These are phyloP conservation scores for Chrysophaeum taylorii DNA, from an alignment of 352 stramenopile species.

Conservation along the genomic window DNA sequence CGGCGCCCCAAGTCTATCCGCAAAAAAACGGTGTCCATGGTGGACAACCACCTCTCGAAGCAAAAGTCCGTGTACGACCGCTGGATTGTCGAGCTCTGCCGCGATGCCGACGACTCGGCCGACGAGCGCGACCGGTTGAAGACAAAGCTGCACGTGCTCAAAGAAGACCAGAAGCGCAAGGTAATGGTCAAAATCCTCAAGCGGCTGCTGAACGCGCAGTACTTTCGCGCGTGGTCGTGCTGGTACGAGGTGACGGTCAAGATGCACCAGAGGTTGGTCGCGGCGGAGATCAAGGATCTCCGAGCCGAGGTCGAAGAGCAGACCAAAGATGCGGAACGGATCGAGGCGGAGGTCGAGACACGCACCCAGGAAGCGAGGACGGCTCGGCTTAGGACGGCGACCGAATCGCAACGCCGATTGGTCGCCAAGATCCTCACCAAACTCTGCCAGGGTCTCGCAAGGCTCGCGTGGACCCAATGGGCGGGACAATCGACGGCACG, in stretches of 20 bases:
- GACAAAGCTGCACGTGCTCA: neutral
- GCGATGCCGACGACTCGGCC: neutral
- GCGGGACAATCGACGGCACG: no score
- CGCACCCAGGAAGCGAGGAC: neutral
- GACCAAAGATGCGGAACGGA: neutral
- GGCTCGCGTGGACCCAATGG: no score
- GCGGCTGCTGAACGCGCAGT: neutral
- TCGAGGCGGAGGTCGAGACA: neutral
- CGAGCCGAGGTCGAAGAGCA: neutral
- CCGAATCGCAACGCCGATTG: neutral
- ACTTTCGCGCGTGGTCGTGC: neutral
- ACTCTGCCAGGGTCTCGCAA: neutral
- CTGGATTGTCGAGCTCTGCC: slow-evolving; percentile 5
- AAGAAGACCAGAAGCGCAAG: no score
- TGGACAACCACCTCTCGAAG: slow-evolving; percentile 2
- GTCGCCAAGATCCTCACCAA: neutral
- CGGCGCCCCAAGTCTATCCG: no score
- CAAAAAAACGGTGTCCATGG: neutral
- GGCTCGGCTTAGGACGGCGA: neutral
- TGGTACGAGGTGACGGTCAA: neutral
- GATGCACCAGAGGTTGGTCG: neutral
- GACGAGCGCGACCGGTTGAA: slow-evolving; percentile 7
- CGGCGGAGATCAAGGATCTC: neutral
- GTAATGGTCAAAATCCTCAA: neutral
- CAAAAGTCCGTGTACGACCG: slow-evolving; percentile 9